A percentile compares a stretch with the other conserved stretches of the same genome.
Evolutionary conservation across 2,329 filamentous ascomycete genomes (phyloP).

Genomic region (Orbilia brochopaga): DNA sequence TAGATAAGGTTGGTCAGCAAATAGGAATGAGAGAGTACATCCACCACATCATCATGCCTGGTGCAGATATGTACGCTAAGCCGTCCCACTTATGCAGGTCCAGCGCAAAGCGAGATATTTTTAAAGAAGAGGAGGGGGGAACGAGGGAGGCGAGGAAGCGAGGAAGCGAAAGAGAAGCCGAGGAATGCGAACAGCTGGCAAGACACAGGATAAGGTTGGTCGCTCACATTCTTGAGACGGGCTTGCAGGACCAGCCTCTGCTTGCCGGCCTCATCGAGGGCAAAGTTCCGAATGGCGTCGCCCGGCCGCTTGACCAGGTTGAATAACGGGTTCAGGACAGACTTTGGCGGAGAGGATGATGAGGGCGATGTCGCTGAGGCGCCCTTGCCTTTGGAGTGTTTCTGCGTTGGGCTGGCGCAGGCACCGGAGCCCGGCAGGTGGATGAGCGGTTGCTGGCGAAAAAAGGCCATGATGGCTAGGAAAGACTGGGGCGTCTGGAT

Average conservation of each 20-base stretch:
- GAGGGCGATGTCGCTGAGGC: slow-evolving; percentile 1
- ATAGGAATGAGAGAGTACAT: slow-evolving; percentile 33
- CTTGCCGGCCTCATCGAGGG: slow-evolving; percentile 45
- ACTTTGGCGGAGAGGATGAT: slow-evolving; percentile 35
- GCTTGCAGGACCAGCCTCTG: slow-evolving; percentile 48
- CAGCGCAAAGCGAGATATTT: slow-evolving; percentile 10
- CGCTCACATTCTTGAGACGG: slow-evolving; percentile 43
- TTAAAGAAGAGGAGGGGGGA: not conserved
- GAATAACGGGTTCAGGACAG: slow-evolving; percentile 35
- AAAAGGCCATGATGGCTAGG: slow-evolving; percentile 27
- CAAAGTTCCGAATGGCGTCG: slow-evolving; percentile 39
- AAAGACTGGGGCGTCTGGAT: not conserved
- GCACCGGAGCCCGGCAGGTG: slow-evolving; percentile 33
- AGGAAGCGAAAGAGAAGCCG: not conserved
- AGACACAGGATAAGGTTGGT: not conserved
- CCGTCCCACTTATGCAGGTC: slow-evolving; percentile 21
- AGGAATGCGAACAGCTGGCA: slow-evolving; percentile 6
- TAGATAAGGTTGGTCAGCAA: slow-evolving; percentile 40
- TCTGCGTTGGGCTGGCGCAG: slow-evolving; percentile 31
- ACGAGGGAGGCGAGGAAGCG: not conserved
- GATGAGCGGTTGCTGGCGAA: slow-evolving; percentile 39
- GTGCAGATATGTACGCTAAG: slow-evolving; percentile 30
- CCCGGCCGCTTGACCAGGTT: slow-evolving; percentile 45
- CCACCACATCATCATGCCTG: slow-evolving; percentile 27
- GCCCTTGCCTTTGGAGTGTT: slow-evolving; percentile 4